Conservation (phyloP, 2,329 filamentous ascomycete genomes). For the Aspergillus vadensis region DNA sequence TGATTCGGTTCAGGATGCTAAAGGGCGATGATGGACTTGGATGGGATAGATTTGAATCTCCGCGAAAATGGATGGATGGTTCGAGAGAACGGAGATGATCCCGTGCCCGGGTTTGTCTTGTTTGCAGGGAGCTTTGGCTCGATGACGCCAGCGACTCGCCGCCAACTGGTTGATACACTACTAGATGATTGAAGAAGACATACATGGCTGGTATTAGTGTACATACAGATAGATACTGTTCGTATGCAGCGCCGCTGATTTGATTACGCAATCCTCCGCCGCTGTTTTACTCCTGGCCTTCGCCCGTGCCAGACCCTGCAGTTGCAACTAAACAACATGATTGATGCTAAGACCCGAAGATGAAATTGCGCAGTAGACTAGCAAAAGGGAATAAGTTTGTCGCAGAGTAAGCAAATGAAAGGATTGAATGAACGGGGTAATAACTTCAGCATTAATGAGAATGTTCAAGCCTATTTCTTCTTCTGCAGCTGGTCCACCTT, state of each 20-base stretch:
- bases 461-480: slow-evolving; percentile 57
- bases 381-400: background rate
- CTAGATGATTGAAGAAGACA: background rate
- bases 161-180: background rate
- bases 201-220: background rate
- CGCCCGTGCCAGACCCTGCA: slow-evolving; percentile 2
- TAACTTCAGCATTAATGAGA: background rate
- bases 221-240: background rate
- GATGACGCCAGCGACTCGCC: background rate
- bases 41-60: background rate
- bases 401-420: slow-evolving; percentile 7
- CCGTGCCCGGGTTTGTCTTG: slow-evolving; percentile 19
- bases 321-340: background rate
- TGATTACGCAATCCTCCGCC: background rate
- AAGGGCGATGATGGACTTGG: too few relatives aligned
- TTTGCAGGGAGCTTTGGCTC: slow-evolving; percentile 18
- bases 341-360: slow-evolving; percentile 1
- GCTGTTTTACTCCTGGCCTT: background rate
- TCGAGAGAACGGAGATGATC: background rate
- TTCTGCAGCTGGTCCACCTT: slow-evolving; percentile 70
- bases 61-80: background rate
- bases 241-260: background rate
- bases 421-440: background rate
- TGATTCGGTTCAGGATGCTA: background rate
- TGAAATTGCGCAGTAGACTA: background rate